These are phyloP conservation scores for Articulospora tetracladia DNA, from an alignment of 495 filamentous ascomycete genomes.

Conservation along the genomic window DNA sequence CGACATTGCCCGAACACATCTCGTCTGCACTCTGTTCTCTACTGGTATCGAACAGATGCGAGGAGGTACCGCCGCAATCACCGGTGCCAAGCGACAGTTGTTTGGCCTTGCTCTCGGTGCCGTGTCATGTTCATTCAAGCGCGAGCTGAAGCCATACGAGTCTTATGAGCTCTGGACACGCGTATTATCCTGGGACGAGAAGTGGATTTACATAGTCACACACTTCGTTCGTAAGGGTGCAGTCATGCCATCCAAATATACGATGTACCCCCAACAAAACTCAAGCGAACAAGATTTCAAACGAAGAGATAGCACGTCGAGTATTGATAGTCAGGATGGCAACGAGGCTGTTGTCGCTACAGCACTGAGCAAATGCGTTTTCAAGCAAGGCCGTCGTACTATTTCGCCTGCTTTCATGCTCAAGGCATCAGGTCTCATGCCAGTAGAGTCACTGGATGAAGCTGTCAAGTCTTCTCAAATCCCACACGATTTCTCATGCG, in stretches of 20 bases:
- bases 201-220: constrained; percentile 74
- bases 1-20: constrained; percentile 62
- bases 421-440: constrained; percentile 63
- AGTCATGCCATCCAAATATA: constrained; percentile 43
- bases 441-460: constrained; percentile 29
- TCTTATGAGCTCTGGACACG: constrained; percentile 64
- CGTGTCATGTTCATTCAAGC: constrained; percentile 61
- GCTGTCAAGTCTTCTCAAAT: not conserved
- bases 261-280: constrained; percentile 39
- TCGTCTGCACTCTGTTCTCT: constrained; percentile 55
- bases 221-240: constrained; percentile 64
- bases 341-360: constrained; percentile 62
- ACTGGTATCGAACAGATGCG: constrained; percentile 50
- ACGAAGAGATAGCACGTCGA: constrained; percentile 17
- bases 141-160: constrained; percentile 64
- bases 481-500: constrained; percentile 19
- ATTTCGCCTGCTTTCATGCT: constrained; percentile 77
- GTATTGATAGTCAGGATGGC: constrained; percentile 41
- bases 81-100: constrained; percentile 39
- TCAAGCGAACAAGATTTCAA: constrained; percentile 26
- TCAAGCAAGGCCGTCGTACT: constrained; percentile 85
- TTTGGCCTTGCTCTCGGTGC: constrained; percentile 51
- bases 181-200: constrained; percentile 71
- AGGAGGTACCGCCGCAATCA: constrained; percentile 30
- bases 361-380: constrained; percentile 80